Evolutionary conservation across 345 rosid genomes (phyloP).

Genomic region (Camelina neglecta): DNA sequence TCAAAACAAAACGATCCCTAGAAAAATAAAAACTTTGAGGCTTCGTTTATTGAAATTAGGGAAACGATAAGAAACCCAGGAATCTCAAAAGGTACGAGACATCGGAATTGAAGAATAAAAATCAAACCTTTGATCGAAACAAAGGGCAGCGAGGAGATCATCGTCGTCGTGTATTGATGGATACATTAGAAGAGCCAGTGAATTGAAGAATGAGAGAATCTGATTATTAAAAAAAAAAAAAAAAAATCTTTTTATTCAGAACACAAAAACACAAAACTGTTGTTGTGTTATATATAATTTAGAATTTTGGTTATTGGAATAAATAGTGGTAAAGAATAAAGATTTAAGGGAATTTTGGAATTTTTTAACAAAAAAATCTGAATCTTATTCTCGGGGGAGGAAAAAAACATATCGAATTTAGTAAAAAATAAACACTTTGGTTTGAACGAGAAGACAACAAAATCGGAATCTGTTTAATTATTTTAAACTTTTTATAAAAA

Average conservation of each 20-base stretch:
- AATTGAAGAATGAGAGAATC: constrained; percentile 32
- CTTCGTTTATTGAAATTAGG: not conserved
- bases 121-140: constrained; percentile 43
- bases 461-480: constrained; percentile 12
- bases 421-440: not conserved
- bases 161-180: constrained; percentile 27
- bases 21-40: not conserved
- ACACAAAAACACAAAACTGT: too few species aligned
- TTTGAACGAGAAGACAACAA: constrained; percentile 29
- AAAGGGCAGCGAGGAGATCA: constrained; percentile 39
- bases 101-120: constrained; percentile 2
- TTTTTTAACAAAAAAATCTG: not conserved
- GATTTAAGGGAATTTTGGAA: constrained; percentile 15
- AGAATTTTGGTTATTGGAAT: too few species aligned
- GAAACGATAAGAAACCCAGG: constrained; percentile 20
- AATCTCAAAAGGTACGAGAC: not conserved
- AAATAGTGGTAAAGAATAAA: too few species aligned
- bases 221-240: not conserved
- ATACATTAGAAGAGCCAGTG: constrained; percentile 15
- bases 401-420: constrained; percentile 43
- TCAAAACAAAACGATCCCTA: not conserved
- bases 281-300: too few species aligned
- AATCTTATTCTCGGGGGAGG: not conserved
- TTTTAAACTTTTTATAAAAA: too few species aligned
- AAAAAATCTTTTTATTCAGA: too few species aligned